A percentile compares a stretch with the other conserved stretches of the same genome.
Evolutionary conservation across 306 rosid species (phyloP).

Genomic region (Urtica urens): DNA sequence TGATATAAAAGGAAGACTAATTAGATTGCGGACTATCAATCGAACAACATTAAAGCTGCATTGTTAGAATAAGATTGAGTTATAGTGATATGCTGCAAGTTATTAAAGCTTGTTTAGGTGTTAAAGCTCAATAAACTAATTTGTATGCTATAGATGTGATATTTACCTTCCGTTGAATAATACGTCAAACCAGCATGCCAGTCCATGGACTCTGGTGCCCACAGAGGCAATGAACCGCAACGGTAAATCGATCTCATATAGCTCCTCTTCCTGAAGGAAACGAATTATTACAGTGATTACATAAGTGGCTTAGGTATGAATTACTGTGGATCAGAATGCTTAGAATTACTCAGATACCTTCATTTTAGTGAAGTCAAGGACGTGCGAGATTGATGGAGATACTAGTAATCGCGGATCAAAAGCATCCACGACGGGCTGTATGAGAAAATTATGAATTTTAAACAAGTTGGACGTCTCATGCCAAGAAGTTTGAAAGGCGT

Average conservation of each 20-base stretch:
- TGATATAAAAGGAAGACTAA: no score
- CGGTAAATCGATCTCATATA: constrained; percentile 84
- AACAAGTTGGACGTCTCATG: not conserved
- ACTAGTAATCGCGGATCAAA: constrained; percentile 89
- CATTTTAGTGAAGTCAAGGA: constrained; percentile 64
- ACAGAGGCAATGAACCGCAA: constrained; percentile 65
- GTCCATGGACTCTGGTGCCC: constrained; percentile 87
- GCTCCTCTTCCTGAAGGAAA: constrained; percentile 80
- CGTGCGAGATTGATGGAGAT: constrained; percentile 73
- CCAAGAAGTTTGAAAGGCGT: no score
- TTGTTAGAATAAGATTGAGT: no score
- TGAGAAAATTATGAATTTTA: constrained; percentile 5
- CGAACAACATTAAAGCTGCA: no score
- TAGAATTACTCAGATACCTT: constrained; percentile 31
- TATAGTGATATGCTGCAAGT: no score
- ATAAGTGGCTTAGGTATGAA: not conserved
- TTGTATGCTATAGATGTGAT: no score
- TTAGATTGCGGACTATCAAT: no score
- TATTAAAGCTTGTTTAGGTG: no score
- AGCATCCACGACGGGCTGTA: constrained; percentile 97
- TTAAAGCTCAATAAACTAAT: no score
- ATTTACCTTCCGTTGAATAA: constrained; percentile 88
- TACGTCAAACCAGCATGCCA: constrained; percentile 98
- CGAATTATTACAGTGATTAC: constrained; percentile 1
- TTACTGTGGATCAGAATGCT: not conserved